These are phyloP conservation scores for Trametes sanguinea DNA, from an alignment of 768 basidiomycete genomes.

Conservation along the genomic window DNA sequence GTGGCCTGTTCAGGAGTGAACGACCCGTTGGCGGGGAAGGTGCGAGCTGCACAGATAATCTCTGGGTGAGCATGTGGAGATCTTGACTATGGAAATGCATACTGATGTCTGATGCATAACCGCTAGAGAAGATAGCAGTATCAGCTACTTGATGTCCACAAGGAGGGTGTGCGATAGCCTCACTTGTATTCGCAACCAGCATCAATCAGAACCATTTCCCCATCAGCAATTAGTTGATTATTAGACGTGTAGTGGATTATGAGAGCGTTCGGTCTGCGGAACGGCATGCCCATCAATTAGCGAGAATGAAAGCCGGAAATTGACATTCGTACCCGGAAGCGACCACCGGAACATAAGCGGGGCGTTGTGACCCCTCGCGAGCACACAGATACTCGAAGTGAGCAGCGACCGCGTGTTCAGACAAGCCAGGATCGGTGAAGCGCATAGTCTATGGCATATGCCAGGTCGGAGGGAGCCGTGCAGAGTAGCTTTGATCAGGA, in stretches of 20 bases:
- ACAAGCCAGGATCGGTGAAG: constrained; percentile 57
- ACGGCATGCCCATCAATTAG: not conserved
- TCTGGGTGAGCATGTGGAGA: not conserved
- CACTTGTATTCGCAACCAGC: constrained; percentile 93
- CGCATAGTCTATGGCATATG: constrained; percentile 70
- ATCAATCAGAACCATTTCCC: constrained; percentile 83
- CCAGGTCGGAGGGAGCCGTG: not conserved
- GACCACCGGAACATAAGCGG: constrained; percentile 98
- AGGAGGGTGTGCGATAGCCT: constrained; percentile 26
- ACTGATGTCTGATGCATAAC: constrained; percentile 96
- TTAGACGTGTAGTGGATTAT: constrained; percentile 96
- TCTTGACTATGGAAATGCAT: not conserved
- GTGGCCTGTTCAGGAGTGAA: constrained; percentile 83
- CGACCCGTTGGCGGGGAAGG: constrained; percentile 81
- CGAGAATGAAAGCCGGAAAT: not conserved
- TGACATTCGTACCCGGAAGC: constrained; percentile 74
- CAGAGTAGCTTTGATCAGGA: not conserved
- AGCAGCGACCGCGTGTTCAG: constrained; percentile 66
- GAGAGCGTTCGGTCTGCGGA: constrained; percentile 73
- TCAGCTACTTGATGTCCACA: not conserved
- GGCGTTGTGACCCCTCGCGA: constrained; percentile 75
- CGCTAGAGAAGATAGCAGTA: constrained; percentile 45
- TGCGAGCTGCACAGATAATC: constrained; percentile 56
- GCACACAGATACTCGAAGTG: constrained; percentile 91
- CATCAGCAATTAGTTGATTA: constrained; percentile 68